Evolutionary conservation across 345 rosid genomes (phyloP).

Genomic region (Pugionium cornutum): DNA sequence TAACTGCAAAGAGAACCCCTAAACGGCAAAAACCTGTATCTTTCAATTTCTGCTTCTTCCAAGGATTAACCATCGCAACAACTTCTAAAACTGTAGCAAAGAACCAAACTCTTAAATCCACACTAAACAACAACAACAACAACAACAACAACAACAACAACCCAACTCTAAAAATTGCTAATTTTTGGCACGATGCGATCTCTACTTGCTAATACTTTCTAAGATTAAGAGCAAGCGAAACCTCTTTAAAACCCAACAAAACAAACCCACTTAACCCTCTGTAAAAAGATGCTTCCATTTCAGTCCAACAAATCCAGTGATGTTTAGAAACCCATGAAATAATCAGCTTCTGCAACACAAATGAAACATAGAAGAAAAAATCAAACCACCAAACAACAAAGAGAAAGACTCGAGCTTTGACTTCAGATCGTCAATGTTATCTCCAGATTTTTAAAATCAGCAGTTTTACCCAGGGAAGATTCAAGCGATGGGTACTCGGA

Average conservation of each 20-base stretch:
- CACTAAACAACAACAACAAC: no score
- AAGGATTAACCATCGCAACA: slow-evolving; percentile 52
- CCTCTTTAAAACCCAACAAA: not conserved
- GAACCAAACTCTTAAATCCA: not conserved
- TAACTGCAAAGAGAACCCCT: slow-evolving; percentile 50
- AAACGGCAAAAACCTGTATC: slow-evolving; percentile 57
- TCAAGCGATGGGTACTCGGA: slow-evolving; percentile 20
- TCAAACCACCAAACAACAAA: slow-evolving; percentile 13
- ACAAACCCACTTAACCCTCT: slow-evolving; percentile 8
- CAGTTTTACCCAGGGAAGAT: not conserved
- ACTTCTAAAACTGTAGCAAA: slow-evolving; percentile 5
- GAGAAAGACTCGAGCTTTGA: slow-evolving; percentile 25
- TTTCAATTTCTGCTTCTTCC: slow-evolving; percentile 63
- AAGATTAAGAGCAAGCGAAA: not conserved
- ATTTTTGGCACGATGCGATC: not conserved
- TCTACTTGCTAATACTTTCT: not conserved
- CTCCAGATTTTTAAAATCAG: slow-evolving; percentile 1
- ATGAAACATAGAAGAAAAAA: not conserved
- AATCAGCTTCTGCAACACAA: slow-evolving; percentile 6
- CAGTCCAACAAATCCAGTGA: slow-evolving; percentile 13
- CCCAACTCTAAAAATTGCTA: not conserved
- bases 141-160: not conserved
- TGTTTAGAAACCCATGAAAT: not conserved
- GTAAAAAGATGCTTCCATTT: slow-evolving; percentile 2
- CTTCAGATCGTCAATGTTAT: slow-evolving; percentile 8